Base-by-base conservation (phyloP, 495 filamentous ascomycete genomes). In the Oidiodendron maius region DNA sequence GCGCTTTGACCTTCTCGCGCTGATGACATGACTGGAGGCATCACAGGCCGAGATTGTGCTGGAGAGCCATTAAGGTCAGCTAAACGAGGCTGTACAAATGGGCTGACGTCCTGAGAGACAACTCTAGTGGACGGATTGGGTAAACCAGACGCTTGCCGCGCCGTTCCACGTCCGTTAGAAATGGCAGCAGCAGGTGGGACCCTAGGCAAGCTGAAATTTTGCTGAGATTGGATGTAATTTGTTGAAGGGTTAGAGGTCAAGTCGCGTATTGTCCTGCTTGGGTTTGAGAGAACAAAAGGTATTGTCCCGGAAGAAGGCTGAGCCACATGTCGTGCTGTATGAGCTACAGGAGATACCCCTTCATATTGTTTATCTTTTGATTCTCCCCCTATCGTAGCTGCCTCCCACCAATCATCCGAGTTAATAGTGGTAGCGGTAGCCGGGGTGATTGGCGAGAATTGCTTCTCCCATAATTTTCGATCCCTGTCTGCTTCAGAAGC, bases 391-490 rank as follows among this genome's bases (percentile, higher is more conserved):
- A 50, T 52, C 16, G 40, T 10, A 13, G 50, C 40, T n/a, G 36
- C 17, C 26, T 57, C 28, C 59, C 56, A 59, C 59, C 56, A 59
- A 1, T 37, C 16, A 38, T 58, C 55, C 3, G 53, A 51, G 2
- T 30, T 6, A 37, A 52, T 52, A 13, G 59, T 59, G 20, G 48
- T 58, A 15, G 56, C 46, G 22, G 56, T 51, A 22, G 22, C 52
- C 1, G 59, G 59, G 13, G 62, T 58, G 18, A 56, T 6, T 6
- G 59, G 59, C 34, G 67, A 70, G 52, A 75, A 71, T 47, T 65
- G 57, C 18, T 57, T 74, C 63, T 48, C 68, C 64, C 59, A 70
- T 28, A 17, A 46, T 58, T 25, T 59, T 41, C 9, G 39, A 46
- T 55, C 54, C 35, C 58, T 48, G 17, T 40, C 48, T 16, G 21